These are phyloP conservation scores for Penicillium sp. DNA, from an alignment of 2,329 filamentous ascomycete species.

Conservation along the genomic window DNA sequence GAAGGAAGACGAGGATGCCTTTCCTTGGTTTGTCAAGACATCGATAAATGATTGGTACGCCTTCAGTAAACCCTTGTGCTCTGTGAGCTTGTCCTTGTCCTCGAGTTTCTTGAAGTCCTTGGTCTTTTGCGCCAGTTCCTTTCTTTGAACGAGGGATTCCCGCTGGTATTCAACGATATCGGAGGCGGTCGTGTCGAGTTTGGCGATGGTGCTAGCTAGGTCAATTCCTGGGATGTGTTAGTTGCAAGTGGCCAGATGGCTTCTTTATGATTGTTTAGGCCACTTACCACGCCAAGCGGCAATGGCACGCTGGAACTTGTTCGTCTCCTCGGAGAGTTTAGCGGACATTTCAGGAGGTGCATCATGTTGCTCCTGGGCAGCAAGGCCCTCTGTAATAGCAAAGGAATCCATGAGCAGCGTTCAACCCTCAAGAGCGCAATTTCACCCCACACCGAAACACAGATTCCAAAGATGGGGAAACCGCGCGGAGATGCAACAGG, in stretches of 20 bases:
- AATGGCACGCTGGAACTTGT: slow-evolving; percentile 96
- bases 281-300: slow-evolving; percentile 87
- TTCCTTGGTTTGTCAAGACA: slow-evolving; percentile 91
- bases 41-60: slow-evolving; percentile 98
- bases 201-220: slow-evolving; percentile 77
- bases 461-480: slow-evolving; percentile 16
- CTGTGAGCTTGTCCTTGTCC: slow-evolving; percentile 78
- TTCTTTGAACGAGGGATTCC: slow-evolving; percentile 92
- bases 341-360: slow-evolving; percentile 24
- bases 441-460: slow-evolving; percentile 28
- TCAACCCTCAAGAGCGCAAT: slow-evolving; percentile 13
- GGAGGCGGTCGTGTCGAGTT: slow-evolving; percentile 88
- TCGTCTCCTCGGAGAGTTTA: slow-evolving; percentile 60
- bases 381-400: slow-evolving; percentile 42
- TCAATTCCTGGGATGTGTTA: slow-evolving; percentile 67
- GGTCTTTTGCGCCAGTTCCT: slow-evolving; percentile 97
- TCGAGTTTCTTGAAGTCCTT: slow-evolving; percentile 97
- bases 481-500: slow-evolving; percentile 26
- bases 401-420: slow-evolving; percentile 44
- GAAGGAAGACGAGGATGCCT: slow-evolving; percentile 89
- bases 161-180: slow-evolving; percentile 92
- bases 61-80: slow-evolving; percentile 88
- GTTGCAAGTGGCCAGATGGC: neutral
- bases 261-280: neutral
- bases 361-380: slow-evolving; percentile 33